A percentile compares a stretch with the other conserved stretches of the same genome.
phyloP scores from a whole-genome alignment of 805 yeast species.

The Metschnikowia similis region DNA sequence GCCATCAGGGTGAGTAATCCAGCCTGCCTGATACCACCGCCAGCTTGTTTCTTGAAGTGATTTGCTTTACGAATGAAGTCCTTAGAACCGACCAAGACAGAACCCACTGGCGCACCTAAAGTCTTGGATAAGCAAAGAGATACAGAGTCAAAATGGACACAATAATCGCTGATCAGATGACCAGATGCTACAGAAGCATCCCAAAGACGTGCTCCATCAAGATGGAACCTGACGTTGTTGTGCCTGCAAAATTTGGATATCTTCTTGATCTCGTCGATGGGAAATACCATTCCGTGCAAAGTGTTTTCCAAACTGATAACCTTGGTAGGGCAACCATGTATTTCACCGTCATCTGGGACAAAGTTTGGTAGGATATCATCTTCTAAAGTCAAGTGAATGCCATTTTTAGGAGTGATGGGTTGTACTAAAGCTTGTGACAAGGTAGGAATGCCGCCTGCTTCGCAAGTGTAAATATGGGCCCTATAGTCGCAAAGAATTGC shows the following conservation, averaged over 20 bases:
- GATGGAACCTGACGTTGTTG: constrained; percentile 33
- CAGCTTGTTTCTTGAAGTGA: constrained; percentile 41
- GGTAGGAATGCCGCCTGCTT: constrained; percentile 42
- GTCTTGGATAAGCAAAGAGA: constrained; percentile 41
- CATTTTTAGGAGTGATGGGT: constrained; percentile 33
- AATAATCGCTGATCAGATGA: constrained; percentile 34
- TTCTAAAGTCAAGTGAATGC: constrained; percentile 32
- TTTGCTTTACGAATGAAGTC: constrained; percentile 37
- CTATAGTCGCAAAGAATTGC: constrained; percentile 36
- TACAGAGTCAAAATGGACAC: constrained; percentile 38
- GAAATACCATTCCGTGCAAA: constrained; percentile 39
- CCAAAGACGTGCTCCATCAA: constrained; percentile 45
- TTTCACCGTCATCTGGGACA: constrained; percentile 42
- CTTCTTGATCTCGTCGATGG: constrained; percentile 35
- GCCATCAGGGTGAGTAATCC: constrained; percentile 42
- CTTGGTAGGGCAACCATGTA: constrained; percentile 42
- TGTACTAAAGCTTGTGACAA: constrained; percentile 42
- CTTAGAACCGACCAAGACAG: constrained; percentile 33
- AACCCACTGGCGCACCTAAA: constrained; percentile 43
- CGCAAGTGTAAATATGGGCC: constrained; percentile 34
- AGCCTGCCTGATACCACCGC: constrained; percentile 43
- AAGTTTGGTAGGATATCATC: constrained; percentile 35
- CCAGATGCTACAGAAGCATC: constrained; percentile 41
- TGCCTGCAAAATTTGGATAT: constrained; percentile 32
- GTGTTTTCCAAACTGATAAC: constrained; percentile 43